Conservation (phyloP, 2,329 filamentous ascomycete species). For the Fusarium ramigenum region DNA sequence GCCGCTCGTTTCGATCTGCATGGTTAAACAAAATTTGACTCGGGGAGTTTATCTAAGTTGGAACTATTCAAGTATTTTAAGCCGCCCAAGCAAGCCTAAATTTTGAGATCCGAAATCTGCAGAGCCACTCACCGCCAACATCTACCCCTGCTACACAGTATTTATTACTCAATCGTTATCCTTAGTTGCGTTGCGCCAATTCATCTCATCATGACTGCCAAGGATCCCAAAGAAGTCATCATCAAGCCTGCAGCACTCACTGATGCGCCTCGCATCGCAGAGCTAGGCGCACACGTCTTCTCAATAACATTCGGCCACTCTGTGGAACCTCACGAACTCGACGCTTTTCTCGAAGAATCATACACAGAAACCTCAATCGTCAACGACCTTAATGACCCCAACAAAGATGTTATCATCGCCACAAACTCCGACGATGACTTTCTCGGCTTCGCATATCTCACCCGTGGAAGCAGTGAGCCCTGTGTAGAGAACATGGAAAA, state of each 20-base stretch:
- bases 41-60: background rate
- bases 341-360: conserved; percentile 49
- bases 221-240: background rate
- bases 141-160: background rate
- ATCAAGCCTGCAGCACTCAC: conserved; percentile 7
- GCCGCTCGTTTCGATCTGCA: background rate
- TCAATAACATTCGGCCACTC: conserved; percentile 54
- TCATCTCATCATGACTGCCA: background rate
- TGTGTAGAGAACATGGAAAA: conserved; percentile 46
- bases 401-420: conserved; percentile 43
- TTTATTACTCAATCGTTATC: background rate
- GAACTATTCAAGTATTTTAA: background rate
- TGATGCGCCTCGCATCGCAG: conserved; percentile 40
- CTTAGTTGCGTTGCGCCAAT: background rate
- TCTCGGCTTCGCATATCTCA: conserved; percentile 55
- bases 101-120: too few relatives aligned
- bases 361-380: conserved; percentile 49
- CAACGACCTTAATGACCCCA: conserved; percentile 34
- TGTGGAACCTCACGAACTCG: conserved; percentile 49
- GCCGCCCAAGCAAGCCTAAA: background rate
- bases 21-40: background rate
- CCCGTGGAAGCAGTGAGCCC: conserved; percentile 49
- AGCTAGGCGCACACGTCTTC: conserved; percentile 51
- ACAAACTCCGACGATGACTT: conserved; percentile 32
- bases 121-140: background rate